Base-by-base conservation (phyloP, 495 filamentous ascomycete species). In the Tricharina praecox region DNA sequence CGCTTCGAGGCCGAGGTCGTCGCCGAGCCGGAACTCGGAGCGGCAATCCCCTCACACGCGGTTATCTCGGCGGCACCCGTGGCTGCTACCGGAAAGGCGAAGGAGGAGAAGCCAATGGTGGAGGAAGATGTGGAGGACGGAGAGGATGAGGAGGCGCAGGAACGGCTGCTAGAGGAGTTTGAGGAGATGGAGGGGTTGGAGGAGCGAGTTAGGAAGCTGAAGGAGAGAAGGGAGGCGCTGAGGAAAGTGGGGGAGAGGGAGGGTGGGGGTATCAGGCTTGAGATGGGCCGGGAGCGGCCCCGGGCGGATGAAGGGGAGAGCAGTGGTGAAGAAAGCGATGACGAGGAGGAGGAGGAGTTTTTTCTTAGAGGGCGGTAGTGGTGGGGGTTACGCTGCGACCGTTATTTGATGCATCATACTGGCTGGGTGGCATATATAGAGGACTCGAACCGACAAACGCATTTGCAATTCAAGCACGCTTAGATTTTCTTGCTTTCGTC, bases 151-250 rank as follows among this genome's bases (percentile, higher is more conserved):
- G 68, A 70, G 47, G 67, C 87, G 3, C 78, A 76, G 18, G 72
- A 81, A 39, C 73, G 78, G 47, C 62, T 95, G 48, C 78, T 88
- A 61, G 78, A 82, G 48, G 90, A 97, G 62, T 85, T 96, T 60
- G 90, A 93, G 44, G 79, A 90, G 60, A 95, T 96, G 88, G 84
- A 90, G 59, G 76, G 76, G 45, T 70, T 94, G 37, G 90, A 95
- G 63, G 76, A 77, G 53, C 72, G 87, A 32, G 81, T 93, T 5
- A 68, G 70, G 55, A 74, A 70, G 55, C 63, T 97, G 50, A 81
- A 86, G 56, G 81, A 87, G 54, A 76, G 67, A 38, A 63, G 77
- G 32, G 74, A 74, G 51, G 68, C 65, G 19, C 50, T 75, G 52
- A 55, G 67, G 48, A 71, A 60, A 15, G 5, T 49, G 71, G 71